phyloP scores from a whole-genome alignment of 331 rosid species.

The Saraca asoca region DNA sequence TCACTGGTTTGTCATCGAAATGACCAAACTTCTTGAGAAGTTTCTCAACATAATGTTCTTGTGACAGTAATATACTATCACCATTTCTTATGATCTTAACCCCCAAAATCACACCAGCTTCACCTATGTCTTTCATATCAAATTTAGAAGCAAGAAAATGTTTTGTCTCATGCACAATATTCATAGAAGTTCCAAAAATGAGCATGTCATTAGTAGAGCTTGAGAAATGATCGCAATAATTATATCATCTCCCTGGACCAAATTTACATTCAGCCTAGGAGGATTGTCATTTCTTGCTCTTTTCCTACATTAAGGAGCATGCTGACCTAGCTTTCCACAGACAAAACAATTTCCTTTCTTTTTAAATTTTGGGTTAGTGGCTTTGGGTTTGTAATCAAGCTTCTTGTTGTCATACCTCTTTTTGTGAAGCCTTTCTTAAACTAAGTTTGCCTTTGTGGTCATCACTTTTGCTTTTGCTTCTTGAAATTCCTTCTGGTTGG shows the following conservation, averaged over 20 bases:
- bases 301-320: background rate
- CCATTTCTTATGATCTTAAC: no score
- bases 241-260: background rate
- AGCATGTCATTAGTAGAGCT: background rate
- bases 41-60: no score
- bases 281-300: background rate
- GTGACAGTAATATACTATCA: no score
- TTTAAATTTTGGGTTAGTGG: background rate
- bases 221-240: background rate
- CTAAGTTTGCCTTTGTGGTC: background rate
- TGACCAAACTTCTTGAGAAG: no score
- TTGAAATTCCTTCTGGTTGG: background rate
- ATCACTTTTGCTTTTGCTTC: background rate
- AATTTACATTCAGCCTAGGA: background rate
- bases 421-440: background rate
- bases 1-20: no score
- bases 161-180: no score
- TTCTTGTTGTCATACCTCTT: background rate
- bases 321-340: background rate
- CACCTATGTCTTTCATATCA: no score
- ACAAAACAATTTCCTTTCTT: background rate
- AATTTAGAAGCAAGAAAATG: no score
- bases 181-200: no score
- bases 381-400: background rate
- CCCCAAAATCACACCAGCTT: no score